Conservation (phyloP, 2,329 filamentous ascomycete species). For the Aplosporella prunicola region DNA sequence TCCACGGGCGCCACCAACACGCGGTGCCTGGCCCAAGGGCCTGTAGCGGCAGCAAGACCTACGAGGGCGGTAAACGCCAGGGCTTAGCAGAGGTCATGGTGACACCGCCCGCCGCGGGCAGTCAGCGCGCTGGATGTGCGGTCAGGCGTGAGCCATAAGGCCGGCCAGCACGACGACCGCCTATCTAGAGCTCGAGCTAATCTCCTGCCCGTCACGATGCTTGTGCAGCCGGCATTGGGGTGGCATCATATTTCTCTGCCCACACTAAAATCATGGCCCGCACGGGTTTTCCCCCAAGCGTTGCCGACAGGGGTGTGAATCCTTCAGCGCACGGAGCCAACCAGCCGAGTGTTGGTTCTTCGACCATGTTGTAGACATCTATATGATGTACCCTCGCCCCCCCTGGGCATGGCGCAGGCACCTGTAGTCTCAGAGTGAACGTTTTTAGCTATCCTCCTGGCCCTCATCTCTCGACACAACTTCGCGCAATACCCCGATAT, state of each 20-base stretch:
- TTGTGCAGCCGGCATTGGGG: conserved; percentile 8
- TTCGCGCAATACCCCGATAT: conserved; percentile 7
- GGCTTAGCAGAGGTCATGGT: conserved; percentile 9
- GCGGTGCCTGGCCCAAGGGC: conserved; percentile 4
- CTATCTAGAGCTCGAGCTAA: conserved; percentile 10
- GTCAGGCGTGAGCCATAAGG: conserved; percentile 1
- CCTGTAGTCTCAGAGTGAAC: conserved; percentile 7
- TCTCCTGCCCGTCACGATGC: conserved; percentile 7
- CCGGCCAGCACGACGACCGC: neutral
- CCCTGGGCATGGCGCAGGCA: conserved; percentile 27
- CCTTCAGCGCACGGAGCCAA: conserved; percentile 25
- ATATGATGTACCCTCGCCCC: conserved; percentile 15
- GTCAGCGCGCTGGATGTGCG: conserved; percentile 6
- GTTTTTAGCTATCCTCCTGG: conserved; percentile 10
- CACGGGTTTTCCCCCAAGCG: conserved; percentile 16
- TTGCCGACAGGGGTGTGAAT: conserved; percentile 21
- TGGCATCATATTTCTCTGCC: conserved; percentile 11
- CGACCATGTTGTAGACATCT: conserved; percentile 11
- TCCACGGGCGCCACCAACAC: conserved; percentile 12
- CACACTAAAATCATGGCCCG: conserved; percentile 28
- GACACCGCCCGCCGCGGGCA: conserved; percentile 7
- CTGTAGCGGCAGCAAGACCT: too few species aligned
- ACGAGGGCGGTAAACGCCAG: conserved; percentile 10
- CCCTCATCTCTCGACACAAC: neutral
- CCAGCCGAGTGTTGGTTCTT: conserved; percentile 11